A percentile compares a stretch with the other conserved stretches of the same genome.
These are phyloP conservation scores for Isabelozyma pseudorhagii DNA, from an alignment of 805 yeast species.

Conservation along the genomic window DNA sequence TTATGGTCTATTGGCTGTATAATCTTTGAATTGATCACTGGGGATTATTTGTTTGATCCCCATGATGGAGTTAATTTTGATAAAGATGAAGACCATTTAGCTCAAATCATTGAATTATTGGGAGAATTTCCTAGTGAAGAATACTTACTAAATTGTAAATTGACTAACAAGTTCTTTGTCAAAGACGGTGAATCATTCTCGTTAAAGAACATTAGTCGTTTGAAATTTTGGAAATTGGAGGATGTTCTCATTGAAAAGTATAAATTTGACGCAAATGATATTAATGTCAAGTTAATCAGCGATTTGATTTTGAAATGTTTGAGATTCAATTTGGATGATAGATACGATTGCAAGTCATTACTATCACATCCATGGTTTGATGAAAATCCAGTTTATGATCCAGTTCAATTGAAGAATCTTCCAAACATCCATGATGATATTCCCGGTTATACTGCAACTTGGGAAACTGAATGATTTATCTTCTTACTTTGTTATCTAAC, in stretches of 20 bases:
- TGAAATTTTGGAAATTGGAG: slow-evolving; percentile 50
- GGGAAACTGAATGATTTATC: slow-evolving; percentile 9
- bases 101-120: slow-evolving; percentile 56
- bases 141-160: slow-evolving; percentile 37
- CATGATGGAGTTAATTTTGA: slow-evolving; percentile 43
- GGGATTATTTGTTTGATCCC: slow-evolving; percentile 64
- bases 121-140: slow-evolving; percentile 39
- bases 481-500: background rate
- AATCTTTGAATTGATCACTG: slow-evolving; percentile 57
- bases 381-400: slow-evolving; percentile 6
- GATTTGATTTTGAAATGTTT: slow-evolving; percentile 52
- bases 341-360: slow-evolving; percentile 55
- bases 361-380: slow-evolving; percentile 52
- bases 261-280: slow-evolving; percentile 34
- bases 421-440: slow-evolving; percentile 22
- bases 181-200: slow-evolving; percentile 16
- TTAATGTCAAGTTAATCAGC: slow-evolving; percentile 35
- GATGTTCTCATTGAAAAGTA: slow-evolving; percentile 50
- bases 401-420: slow-evolving; percentile 15
- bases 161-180: slow-evolving; percentile 40
- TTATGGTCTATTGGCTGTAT: slow-evolving; percentile 60
- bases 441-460: slow-evolving; percentile 30
- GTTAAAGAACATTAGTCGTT: slow-evolving; percentile 42
- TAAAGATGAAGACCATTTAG: slow-evolving; percentile 61
- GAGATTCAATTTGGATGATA: slow-evolving; percentile 42